Conservation (phyloP, 345 rosid species). For the Aquilaria malaccensis region DNA sequence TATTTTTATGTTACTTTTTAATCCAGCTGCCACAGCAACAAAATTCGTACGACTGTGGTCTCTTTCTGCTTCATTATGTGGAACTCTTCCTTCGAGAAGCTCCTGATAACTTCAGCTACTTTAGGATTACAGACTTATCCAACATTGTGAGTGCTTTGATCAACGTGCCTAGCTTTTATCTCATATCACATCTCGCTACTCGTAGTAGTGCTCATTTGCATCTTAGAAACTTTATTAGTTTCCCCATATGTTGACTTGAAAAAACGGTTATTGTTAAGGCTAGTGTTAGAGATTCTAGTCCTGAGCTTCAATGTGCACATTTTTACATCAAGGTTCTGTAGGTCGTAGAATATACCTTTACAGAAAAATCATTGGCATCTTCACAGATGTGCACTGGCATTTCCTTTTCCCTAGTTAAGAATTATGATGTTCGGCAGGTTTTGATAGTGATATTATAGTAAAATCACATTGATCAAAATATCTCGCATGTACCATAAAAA, state of each 20-base stretch:
- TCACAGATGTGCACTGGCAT: too few species aligned
- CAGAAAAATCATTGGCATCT: too few species aligned
- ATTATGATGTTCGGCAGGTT: too few species aligned
- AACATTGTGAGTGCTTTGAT: constrained; percentile 53
- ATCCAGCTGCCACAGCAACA: constrained; percentile 91
- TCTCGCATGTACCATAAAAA: too few species aligned
- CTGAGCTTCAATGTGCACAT: too few species aligned
- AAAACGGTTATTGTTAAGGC: not conserved
- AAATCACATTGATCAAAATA: too few species aligned
- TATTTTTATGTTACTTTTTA: constrained; percentile 4
- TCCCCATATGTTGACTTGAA: too few species aligned
- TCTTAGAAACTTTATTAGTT: constrained; percentile 2
- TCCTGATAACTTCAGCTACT: constrained; percentile 60
- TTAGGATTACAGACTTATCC: constrained; percentile 32
- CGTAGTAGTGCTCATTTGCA: not conserved
- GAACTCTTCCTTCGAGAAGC: constrained; percentile 76
- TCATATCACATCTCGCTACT: not conserved
- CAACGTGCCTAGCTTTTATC: constrained; percentile 1
- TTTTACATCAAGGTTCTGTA: too few species aligned
- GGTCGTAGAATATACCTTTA: too few species aligned
- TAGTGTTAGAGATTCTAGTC: too few species aligned
- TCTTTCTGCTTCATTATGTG: constrained; percentile 84
- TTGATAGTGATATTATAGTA: too few species aligned
- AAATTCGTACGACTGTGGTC: constrained; percentile 90
- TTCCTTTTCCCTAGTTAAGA: too few species aligned